phyloP scores from a whole-genome alignment of 495 filamentous ascomycete species.

The Haplographium delicatum region DNA sequence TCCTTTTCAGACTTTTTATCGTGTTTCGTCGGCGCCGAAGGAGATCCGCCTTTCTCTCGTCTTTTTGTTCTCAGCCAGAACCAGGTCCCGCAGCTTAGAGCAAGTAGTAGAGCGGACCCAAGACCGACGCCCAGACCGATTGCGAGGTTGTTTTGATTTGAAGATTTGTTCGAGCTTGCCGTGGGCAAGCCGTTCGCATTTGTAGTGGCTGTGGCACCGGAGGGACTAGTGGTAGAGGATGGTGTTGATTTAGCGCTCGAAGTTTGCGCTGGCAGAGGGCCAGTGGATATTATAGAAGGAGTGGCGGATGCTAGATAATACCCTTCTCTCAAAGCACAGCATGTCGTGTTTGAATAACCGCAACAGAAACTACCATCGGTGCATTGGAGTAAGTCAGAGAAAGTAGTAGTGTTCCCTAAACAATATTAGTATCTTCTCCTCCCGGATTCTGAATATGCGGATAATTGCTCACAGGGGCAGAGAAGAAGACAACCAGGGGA shows the following conservation, averaged over 20 bases:
- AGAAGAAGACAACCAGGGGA: constrained; percentile 4
- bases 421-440: constrained; percentile 5
- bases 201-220: constrained; percentile 1
- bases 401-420: constrained; percentile 5
- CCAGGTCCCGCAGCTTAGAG: constrained; percentile 4
- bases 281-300: constrained; percentile 5
- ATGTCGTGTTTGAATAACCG: constrained; percentile 3
- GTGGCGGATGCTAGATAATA: constrained; percentile 5
- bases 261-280: constrained; percentile 1
- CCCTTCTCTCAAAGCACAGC: constrained; percentile 2
- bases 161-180: constrained; percentile 5
- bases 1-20: constrained; percentile 1
- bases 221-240: constrained; percentile 3
- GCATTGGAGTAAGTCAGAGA: constrained; percentile 3
- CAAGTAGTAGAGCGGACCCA: constrained; percentile 5
- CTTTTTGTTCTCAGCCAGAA: constrained; percentile 5
- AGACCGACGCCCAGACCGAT: constrained; percentile 3
- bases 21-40: constrained; percentile 3
- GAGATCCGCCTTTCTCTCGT: constrained; percentile 5
- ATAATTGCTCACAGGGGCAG: constrained; percentile 5
- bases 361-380: constrained; percentile 5
- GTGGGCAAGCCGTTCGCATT: constrained; percentile 1
- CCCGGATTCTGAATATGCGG: constrained; percentile 5
- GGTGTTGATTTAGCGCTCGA: constrained; percentile 1
- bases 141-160: constrained; percentile 2